Evolutionary conservation across 805 yeast species (phyloP).

Genomic region (Candida piceae): DNA sequence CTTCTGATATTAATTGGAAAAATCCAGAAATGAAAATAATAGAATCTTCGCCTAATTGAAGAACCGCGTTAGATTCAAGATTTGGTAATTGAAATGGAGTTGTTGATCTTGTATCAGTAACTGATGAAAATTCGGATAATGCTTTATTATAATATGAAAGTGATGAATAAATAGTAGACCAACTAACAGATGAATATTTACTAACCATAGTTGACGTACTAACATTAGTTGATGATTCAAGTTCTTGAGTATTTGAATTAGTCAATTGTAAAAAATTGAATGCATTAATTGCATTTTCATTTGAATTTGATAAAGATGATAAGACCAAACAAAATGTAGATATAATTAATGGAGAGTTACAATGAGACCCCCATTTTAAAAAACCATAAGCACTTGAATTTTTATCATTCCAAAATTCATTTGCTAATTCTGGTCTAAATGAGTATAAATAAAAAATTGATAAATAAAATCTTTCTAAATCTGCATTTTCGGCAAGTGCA

Average conservation of each 20-base stretch:
- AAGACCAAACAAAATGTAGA: conserved; percentile 78
- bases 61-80: conserved; percentile 25
- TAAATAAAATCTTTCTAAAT: conserved; percentile 81
- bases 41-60: conserved; percentile 76
- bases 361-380: conserved; percentile 80
- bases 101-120: background rate
- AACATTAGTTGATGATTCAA: conserved; percentile 7
- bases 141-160: conserved; percentile 28
- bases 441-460: conserved; percentile 66
- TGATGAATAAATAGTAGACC: conserved; percentile 33
- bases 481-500: conserved; percentile 67
- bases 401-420: conserved; percentile 63
- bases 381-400: conserved; percentile 72
- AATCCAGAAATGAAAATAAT: conserved; percentile 69
- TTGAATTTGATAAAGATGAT: conserved; percentile 66
- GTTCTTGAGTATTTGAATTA: conserved; percentile 17
- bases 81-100: conserved; percentile 5
- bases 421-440: conserved; percentile 52
- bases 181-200: conserved; percentile 28
- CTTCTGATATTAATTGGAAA: conserved; percentile 56
- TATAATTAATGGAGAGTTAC: conserved; percentile 71
- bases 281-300: conserved; percentile 45
- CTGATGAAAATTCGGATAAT: conserved; percentile 13
- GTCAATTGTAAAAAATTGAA: conserved; percentile 42
- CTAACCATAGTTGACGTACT: conserved; percentile 18